Percentiles rank a stretch among this genome's conserved stretches.
Evolutionary conservation across 108 stramenopile species (phyloP).

Genomic region (Fragilaria crotonensis): DNA sequence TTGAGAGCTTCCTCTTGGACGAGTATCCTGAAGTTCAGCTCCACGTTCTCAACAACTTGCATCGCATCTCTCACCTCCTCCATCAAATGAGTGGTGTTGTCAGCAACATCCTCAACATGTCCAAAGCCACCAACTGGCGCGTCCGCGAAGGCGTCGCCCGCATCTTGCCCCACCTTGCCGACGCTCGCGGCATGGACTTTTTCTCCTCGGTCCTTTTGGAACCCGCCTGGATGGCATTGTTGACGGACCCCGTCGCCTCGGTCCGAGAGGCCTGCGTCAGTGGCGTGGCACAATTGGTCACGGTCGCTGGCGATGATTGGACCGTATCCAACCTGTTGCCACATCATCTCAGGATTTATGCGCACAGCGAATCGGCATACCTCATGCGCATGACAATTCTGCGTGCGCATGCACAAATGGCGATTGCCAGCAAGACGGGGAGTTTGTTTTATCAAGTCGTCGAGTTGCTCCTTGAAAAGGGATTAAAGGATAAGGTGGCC

Average conservation of each 20-base stretch:
- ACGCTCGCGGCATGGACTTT: constrained; percentile 71
- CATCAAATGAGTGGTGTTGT: constrained; percentile 79
- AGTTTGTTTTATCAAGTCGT: constrained; percentile 38
- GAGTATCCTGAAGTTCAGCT: constrained; percentile 89
- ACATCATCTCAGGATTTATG: constrained; percentile 62
- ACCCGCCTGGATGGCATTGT: constrained; percentile 69
- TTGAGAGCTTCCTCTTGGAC: constrained; percentile 79
- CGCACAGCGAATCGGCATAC: constrained; percentile 53
- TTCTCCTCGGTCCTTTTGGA: constrained; percentile 72
- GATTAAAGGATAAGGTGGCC: constrained; percentile 67
- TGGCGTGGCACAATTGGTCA: constrained; percentile 64
- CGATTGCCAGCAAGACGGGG: constrained; percentile 31
- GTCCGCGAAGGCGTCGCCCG: constrained; percentile 74
- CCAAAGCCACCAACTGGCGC: constrained; percentile 81
- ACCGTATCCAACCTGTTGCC: constrained; percentile 62
- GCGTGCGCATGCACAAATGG: constrained; percentile 49
- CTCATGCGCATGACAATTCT: constrained; percentile 78
- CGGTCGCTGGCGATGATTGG: constrained; percentile 77
- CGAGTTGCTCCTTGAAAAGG: constrained; percentile 44
- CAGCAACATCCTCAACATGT: constrained; percentile 66
- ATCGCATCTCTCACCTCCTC: constrained; percentile 69
- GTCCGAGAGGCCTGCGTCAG: constrained; percentile 67
- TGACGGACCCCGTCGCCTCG: constrained; percentile 75
- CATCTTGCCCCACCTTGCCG: constrained; percentile 73
- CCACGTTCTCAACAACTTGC: constrained; percentile 77